Evolutionary conservation across 169 alveolate genomes (phyloP).

Genomic region (Gregarina niphandrodes): DNA sequence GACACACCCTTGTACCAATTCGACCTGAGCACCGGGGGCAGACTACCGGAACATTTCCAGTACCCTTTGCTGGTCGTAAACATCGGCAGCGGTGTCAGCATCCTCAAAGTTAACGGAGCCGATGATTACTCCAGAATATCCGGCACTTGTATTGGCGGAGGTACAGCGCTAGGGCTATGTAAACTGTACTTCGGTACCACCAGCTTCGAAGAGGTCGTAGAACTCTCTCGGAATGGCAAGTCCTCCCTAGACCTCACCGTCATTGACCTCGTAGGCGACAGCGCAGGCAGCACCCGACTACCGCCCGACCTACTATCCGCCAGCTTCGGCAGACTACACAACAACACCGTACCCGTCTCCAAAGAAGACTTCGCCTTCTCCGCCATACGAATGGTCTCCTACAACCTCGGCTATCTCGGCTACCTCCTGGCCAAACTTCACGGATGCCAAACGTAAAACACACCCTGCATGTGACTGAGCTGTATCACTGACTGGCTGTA

Average conservation of each 20-base stretch:
- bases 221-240: constrained; percentile 41
- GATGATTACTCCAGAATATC: constrained; percentile 16
- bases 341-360: constrained; percentile 7
- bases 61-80: constrained; percentile 51
- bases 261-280: constrained; percentile 27
- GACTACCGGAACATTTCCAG: constrained; percentile 20
- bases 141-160: constrained; percentile 74
- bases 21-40: constrained; percentile 21
- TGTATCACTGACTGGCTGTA: too few species aligned
- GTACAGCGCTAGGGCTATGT: constrained; percentile 58
- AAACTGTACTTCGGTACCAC: constrained; percentile 38
- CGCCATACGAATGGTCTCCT: constrained; percentile 50
- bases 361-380: constrained; percentile 52
- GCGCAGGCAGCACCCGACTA: constrained; percentile 24
- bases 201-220: constrained; percentile 45
- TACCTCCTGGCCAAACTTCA: constrained; percentile 44
- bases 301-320: constrained; percentile 42
- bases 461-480: too few species aligned
- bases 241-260: constrained; percentile 23
- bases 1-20: constrained; percentile 35
- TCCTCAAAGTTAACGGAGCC: constrained; percentile 33
- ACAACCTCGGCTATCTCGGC: constrained; percentile 54
- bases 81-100: constrained; percentile 69
- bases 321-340: constrained; percentile 40
- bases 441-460: constrained; percentile 32